These are phyloP conservation scores for Talaromyces sp. DNA, from an alignment of 2,329 filamentous ascomycete genomes.

Conservation along the genomic window DNA sequence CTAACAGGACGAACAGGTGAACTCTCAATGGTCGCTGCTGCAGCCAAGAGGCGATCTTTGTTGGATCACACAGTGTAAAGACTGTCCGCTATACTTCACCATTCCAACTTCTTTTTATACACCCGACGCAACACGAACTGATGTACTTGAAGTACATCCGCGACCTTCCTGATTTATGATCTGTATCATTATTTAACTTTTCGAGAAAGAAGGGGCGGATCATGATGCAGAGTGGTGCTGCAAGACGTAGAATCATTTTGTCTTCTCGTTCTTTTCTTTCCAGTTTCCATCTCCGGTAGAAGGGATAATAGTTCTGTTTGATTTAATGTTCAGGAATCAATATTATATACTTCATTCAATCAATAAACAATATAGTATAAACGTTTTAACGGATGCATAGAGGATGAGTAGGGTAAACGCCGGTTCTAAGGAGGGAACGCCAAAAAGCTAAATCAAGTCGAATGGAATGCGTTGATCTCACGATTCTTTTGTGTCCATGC, in stretches of 20 bases:
- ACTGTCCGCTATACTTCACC: neutral
- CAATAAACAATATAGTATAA: neutral
- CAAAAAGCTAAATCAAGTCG: conserved; percentile 7
- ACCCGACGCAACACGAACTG: neutral
- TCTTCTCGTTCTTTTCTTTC: neutral
- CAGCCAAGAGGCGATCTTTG: neutral
- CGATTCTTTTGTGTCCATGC: neutral
- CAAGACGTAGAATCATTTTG: neutral
- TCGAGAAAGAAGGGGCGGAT: neutral
- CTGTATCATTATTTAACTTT: conserved; percentile 3
- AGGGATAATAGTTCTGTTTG: conserved; percentile 3
- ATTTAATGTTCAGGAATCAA: conserved; percentile 1
- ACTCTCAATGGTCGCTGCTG: neutral
- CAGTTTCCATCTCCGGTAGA: conserved; percentile 7
- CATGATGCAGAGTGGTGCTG: conserved; percentile 1
- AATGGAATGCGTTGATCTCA: neutral
- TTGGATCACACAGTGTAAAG: neutral
- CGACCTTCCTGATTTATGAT: neutral
- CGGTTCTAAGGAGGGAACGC: neutral
- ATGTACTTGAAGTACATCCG: neutral
- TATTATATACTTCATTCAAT: conserved; percentile 8
- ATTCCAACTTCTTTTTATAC: neutral
- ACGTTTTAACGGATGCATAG: neutral
- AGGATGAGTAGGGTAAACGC: neutral
- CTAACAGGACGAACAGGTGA: neutral